Evolutionary conservation across 129 eudicot genomes (phyloP).

Genomic region (Solidago caesia): DNA sequence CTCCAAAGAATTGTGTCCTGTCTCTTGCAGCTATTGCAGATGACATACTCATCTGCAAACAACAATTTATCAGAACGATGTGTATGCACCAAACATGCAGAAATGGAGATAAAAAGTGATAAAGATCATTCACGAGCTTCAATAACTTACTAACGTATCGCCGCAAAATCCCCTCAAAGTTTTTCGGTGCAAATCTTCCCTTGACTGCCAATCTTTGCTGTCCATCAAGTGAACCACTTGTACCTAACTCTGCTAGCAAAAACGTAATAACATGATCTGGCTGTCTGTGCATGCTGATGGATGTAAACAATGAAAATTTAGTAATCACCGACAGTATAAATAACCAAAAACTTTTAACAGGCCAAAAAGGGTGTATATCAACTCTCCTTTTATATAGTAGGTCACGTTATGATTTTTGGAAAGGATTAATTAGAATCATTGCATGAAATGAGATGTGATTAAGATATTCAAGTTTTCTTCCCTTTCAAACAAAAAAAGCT

Average conservation of each 20-base stretch:
- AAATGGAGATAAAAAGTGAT: background rate
- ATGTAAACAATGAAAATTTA: background rate
- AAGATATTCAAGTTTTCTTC: background rate
- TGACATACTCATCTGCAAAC: constrained; percentile 33
- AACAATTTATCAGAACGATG: background rate
- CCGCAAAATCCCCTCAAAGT: constrained; percentile 68
- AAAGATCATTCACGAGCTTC: background rate
- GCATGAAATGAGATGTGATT: background rate
- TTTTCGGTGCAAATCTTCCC: constrained; percentile 62
- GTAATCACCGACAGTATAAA: background rate
- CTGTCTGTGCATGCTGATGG: constrained; percentile 57
- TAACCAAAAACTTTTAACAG: background rate
- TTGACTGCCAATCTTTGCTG: constrained; percentile 66
- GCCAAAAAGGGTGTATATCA: no score
- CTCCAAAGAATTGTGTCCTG: constrained; percentile 40
- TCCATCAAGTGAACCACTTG: constrained; percentile 81
- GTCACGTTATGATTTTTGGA: background rate
- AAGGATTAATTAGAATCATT: background rate
- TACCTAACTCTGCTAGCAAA: constrained; percentile 74
- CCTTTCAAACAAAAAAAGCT: background rate
- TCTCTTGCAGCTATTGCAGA: constrained; percentile 40
- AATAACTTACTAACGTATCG: constrained; percentile 59
- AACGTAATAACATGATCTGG: constrained; percentile 77
- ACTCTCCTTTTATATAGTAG: background rate
- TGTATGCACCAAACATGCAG: background rate